These are phyloP conservation scores for Musa itinerans DNA, from an alignment of 176 grass and related monocot species.

Conservation along the genomic window DNA sequence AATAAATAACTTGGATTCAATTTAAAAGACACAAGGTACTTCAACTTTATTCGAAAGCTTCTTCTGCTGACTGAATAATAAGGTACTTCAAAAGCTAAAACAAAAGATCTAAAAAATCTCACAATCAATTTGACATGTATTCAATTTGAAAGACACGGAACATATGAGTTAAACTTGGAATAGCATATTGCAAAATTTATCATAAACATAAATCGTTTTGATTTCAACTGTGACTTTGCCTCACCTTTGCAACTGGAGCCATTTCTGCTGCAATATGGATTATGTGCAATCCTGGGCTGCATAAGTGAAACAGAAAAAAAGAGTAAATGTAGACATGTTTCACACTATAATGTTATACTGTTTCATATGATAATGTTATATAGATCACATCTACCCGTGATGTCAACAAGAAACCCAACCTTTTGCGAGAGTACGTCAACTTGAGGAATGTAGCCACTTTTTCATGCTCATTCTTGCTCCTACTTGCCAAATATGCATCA, in stretches of 20 bases:
- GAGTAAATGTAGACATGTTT: neutral
- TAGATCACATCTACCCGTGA: neutral
- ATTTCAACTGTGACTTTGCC: constrained; percentile 14
- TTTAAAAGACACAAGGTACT: too few relatives aligned
- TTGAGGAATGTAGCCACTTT: constrained; percentile 63
- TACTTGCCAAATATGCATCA: constrained; percentile 68
- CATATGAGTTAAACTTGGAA: neutral
- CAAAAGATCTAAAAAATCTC: neutral
- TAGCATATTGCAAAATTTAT: neutral
- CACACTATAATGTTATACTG: too few relatives aligned
- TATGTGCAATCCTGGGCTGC: constrained; percentile 75
- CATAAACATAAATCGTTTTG: neutral
- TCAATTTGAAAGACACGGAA: neutral
- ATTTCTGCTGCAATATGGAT: constrained; percentile 97
- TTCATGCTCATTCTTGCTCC: constrained; percentile 58
- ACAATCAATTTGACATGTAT: neutral
- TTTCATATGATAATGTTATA: neutral
- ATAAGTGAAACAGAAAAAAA: constrained; percentile 26
- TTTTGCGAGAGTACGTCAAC: constrained; percentile 43
- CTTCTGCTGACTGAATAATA: neutral
- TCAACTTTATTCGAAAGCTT: too few relatives aligned
- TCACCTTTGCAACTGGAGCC: constrained; percentile 94
- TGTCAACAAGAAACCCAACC: constrained; percentile 32
- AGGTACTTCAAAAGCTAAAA: neutral
- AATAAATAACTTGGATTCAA: neutral